Conservation (phyloP, 768 basidiomycete species). For the Termitomyces sp. region DNA sequence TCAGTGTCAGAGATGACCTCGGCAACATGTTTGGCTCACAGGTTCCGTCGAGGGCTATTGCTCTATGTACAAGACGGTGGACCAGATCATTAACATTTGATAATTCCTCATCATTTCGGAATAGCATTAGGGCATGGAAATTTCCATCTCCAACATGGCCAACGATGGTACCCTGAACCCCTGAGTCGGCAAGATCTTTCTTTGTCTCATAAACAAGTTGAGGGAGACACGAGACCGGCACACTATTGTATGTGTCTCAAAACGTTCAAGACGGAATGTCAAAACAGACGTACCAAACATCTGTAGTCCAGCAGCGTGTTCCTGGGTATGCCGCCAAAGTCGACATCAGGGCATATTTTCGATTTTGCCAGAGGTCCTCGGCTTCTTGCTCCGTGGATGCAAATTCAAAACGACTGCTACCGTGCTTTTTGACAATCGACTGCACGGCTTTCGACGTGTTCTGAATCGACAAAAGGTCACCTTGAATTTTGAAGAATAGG, state of each 20-base stretch:
- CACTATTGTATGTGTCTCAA: slow-evolving; percentile 28
- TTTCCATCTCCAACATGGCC: slow-evolving; percentile 79
- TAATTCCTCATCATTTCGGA: slow-evolving; percentile 54
- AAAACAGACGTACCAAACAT: slow-evolving; percentile 64
- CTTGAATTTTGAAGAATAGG: slow-evolving; percentile 91
- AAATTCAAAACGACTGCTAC: slow-evolving; percentile 64
- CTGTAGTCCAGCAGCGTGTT: slow-evolving; percentile 76
- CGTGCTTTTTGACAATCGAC: slow-evolving; percentile 60
- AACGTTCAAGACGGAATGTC: not conserved
- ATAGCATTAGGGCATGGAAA: slow-evolving; percentile 52
- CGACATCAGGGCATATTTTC: slow-evolving; percentile 79
- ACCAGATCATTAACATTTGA: slow-evolving; percentile 51
- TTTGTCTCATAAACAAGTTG: slow-evolving; percentile 75
- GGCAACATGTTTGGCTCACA: slow-evolving; percentile 38
- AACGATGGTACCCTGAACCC: slow-evolving; percentile 63
- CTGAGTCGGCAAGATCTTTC: slow-evolving; percentile 59
- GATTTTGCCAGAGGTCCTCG: slow-evolving; percentile 73
- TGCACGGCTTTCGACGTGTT: slow-evolving; percentile 56
- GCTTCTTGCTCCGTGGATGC: slow-evolving; percentile 74
- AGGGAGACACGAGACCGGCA: slow-evolving; percentile 66
- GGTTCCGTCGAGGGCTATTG: slow-evolving; percentile 69
- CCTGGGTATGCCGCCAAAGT: slow-evolving; percentile 62
- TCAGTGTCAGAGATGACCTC: not conserved
- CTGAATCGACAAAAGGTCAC: slow-evolving; percentile 53
- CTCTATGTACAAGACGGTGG: slow-evolving; percentile 67